Evolutionary conservation across 768 basidiomycete species (phyloP).

Genomic region (Lactarius akahatsu): DNA sequence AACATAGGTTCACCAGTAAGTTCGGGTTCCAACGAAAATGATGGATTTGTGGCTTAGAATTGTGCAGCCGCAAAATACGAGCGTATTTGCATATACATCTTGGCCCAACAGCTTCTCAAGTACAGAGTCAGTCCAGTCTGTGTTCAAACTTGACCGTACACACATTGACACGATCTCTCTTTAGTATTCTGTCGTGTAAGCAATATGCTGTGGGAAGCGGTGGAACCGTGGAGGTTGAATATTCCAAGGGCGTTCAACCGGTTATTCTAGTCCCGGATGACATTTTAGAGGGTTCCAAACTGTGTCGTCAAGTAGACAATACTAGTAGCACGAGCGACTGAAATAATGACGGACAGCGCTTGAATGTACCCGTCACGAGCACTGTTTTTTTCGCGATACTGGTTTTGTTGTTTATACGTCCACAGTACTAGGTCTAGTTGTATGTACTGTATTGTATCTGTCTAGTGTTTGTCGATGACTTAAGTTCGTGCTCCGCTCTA

Average conservation of each 20-base stretch:
- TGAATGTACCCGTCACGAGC: background rate
- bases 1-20: constrained; percentile 73
- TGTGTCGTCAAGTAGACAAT: constrained; percentile 33
- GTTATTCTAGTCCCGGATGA: constrained; percentile 51
- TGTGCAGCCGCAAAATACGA: constrained; percentile 54
- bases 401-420: background rate
- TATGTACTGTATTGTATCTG: background rate
- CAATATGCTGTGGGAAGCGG: constrained; percentile 69
- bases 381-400: background rate
- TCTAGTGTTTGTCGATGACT: background rate
- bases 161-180: constrained; percentile 17
- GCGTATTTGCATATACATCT: constrained; percentile 57
- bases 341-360: background rate
- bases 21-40: background rate
- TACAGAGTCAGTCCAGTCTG: constrained; percentile 52
- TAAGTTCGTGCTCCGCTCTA: background rate
- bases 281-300: constrained; percentile 38
- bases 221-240: constrained; percentile 60
- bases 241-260: constrained; percentile 61
- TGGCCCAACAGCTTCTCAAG: constrained; percentile 49
- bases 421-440: background rate
- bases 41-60: background rate
- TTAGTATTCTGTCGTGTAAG: constrained; percentile 60
- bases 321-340: background rate
- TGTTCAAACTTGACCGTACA: background rate